A percentile compares a stretch with the other conserved stretches of the same genome.
Evolutionary conservation across 306 rosid genomes (phyloP).

Genomic region (Hylodesmum podocarpum): DNA sequence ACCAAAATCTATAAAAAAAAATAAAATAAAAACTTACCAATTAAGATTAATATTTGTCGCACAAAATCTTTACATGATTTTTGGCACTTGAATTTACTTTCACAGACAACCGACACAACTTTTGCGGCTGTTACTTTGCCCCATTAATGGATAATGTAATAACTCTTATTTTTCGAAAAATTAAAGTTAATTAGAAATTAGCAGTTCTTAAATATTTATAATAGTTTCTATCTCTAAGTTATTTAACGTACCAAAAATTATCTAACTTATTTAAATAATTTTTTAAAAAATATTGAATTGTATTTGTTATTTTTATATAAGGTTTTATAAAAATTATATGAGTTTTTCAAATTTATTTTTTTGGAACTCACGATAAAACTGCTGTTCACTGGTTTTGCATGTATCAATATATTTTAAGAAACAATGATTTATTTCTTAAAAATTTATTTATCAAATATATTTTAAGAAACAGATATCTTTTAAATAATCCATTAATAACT

Average conservation of each 20-base stretch:
- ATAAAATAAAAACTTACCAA: too few species aligned
- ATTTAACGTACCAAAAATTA: too few species aligned
- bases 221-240: too few species aligned
- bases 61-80: not conserved
- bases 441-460: too few species aligned
- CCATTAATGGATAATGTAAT: not conserved
- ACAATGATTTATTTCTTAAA: too few species aligned
- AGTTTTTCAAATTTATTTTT: not conserved
- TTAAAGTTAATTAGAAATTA: not conserved
- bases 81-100: not conserved
- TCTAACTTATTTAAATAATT: not conserved
- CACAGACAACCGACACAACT: not conserved
- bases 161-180: not conserved
- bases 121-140: not conserved
- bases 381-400: not conserved
- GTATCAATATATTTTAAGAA: too few species aligned
- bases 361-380: not conserved
- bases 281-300: not conserved
- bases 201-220: not conserved
- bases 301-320: not conserved
- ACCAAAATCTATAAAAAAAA: too few species aligned
- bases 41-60: not conserved
- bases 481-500: too few species aligned
- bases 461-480: too few species aligned
- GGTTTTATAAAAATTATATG: not conserved